Evolutionary conservation across 306 rosid species (phyloP), one percentile per base, ranked within the genome.

Genomic region (Sicyos edulis): DNA sequence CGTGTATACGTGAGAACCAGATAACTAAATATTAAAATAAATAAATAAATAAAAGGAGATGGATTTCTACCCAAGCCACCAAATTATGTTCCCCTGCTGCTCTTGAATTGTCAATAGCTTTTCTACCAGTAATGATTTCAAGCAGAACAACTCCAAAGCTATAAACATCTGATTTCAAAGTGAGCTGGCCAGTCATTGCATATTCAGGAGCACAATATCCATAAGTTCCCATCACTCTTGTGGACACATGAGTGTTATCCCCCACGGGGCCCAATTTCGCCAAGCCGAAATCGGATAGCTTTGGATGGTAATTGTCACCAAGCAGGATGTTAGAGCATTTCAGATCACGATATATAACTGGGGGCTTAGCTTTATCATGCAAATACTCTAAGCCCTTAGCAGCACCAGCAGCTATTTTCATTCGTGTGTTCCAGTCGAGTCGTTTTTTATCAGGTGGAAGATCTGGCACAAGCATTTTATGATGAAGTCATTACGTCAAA

Each of bases 151-250:
- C 88, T 47, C 88, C 88, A n/a, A 84, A 84, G 80, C 88, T 84
- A 57, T 82, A 84, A 42, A 84, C 88, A 53, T 84, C 86, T 22
- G 88, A 84, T 75, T 84, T 84, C 62, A 84, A 77, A 49, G 88
- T 84, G 75, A 84, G 88, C 54, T 84, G 88, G 76, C 88, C 88
- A 6, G 88, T 84, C 88, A 84, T 84, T 75, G 88, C 88, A 79
- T 84, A 84, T 66, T 84, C 88, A 68, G 88, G 88, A 2, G 88
- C 88, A 68, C 88, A 84, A 37, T 84, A 84, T 79, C 88, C 88
- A 75, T 84, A 84, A 54, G 88, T 84, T 75, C 88, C 88, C 88
- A 84, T 84, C 70, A 84, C 88, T 74, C 88, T 79, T 12, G 88
- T 84, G 37, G 88, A 84, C 47, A 84, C 88, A 64, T 84, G 88